phyloP scores from a whole-genome alignment of 2,329 filamentous ascomycete genomes.

The Monosporascus cannonballus region DNA sequence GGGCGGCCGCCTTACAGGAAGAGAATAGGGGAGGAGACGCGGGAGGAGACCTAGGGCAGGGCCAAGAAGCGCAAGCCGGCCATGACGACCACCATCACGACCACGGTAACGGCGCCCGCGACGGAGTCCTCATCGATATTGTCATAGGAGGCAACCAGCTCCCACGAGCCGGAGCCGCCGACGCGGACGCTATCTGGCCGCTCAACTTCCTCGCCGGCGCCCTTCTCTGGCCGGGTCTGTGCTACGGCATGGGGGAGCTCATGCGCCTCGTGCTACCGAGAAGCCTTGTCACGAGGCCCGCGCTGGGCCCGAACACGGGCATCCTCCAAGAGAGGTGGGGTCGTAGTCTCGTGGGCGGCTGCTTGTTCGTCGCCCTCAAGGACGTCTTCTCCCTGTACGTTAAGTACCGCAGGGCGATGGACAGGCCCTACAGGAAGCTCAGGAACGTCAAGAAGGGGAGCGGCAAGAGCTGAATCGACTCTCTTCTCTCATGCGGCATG shows the following conservation, averaged over 20 bases:
- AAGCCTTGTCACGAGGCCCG: constrained; percentile 52
- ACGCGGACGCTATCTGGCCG: constrained; percentile 8
- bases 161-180: constrained; percentile 11
- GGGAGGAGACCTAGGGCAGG: background rate
- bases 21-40: background rate
- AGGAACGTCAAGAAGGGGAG: constrained; percentile 39
- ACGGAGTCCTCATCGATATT: background rate
- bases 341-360: constrained; percentile 80
- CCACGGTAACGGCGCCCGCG: background rate
- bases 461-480: background rate
- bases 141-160: background rate
- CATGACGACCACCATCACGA: background rate
- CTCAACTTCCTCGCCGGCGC: constrained; percentile 45
- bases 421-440: constrained; percentile 48
- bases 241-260: constrained; percentile 70
- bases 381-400: constrained; percentile 56
- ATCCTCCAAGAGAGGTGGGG: constrained; percentile 84
- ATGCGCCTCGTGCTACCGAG: constrained; percentile 63
- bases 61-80: constrained; percentile 2
- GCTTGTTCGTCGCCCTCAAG: constrained; percentile 80
- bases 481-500: background rate
- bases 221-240: constrained; percentile 76
- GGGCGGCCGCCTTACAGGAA: background rate
- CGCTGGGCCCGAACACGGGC: constrained; percentile 37
- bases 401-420: constrained; percentile 56